Conservation (phyloP, 2,329 filamentous ascomycete genomes). For the Xenoacremonium recifei region DNA sequence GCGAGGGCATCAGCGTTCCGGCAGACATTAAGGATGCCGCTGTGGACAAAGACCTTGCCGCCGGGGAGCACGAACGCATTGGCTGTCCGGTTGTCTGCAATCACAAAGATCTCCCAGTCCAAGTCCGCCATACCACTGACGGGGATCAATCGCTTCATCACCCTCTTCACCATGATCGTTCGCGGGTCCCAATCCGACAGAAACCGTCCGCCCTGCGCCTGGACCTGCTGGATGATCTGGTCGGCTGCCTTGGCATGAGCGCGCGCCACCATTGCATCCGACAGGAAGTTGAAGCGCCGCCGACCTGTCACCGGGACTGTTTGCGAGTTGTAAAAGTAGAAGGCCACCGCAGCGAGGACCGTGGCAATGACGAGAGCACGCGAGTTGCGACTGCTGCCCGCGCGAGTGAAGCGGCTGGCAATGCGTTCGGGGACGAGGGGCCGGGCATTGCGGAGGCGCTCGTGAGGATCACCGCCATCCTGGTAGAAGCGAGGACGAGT, state of each 20-base stretch:
- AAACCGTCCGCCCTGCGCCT: constrained; percentile 52
- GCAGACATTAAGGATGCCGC: constrained; percentile 68
- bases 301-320: constrained; percentile 71
- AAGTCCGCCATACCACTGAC: constrained; percentile 59
- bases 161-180: constrained; percentile 55
- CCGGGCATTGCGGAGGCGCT: constrained; percentile 28
- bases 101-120: constrained; percentile 72
- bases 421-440: constrained; percentile 30
- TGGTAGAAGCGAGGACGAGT: constrained; percentile 15
- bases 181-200: constrained; percentile 60
- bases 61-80: constrained; percentile 80
- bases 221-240: constrained; percentile 50
- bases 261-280: constrained; percentile 56
- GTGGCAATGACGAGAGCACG: constrained; percentile 39
- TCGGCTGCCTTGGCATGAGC: constrained; percentile 24
- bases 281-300: constrained; percentile 66
- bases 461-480: constrained; percentile 20
- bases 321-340: constrained; percentile 71
- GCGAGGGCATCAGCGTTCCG: constrained; percentile 67
- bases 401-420: constrained; percentile 24
- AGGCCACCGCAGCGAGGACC: constrained; percentile 44
- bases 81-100: constrained; percentile 60
- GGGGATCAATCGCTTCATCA: constrained; percentile 66
- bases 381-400: constrained; percentile 29
- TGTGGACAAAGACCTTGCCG: constrained; percentile 78